phyloP scores from a whole-genome alignment of 352 stramenopile genomes.

The Globisporangium cederbergense region DNA sequence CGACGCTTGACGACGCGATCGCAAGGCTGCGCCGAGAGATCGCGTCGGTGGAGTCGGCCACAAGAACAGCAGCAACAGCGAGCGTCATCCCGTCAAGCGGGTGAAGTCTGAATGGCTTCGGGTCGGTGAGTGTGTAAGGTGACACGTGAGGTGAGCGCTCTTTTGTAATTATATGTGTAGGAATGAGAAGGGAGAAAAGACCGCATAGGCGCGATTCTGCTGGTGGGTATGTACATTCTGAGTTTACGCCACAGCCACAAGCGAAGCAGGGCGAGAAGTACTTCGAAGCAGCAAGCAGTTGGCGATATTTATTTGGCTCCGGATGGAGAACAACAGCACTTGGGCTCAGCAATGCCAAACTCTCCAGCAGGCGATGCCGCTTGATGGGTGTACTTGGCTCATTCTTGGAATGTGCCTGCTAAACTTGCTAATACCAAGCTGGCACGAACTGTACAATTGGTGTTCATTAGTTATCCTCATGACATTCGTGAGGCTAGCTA shows the following conservation, averaged over 20 bases:
- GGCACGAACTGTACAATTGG: neutral
- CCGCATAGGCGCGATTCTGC: neutral
- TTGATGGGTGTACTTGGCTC: neutral
- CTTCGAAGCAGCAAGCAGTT: neutral
- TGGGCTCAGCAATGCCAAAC: neutral
- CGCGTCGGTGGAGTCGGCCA: conserved; percentile 8
- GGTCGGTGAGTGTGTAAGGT: neutral
- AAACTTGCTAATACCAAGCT: neutral
- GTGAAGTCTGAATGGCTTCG: conserved; percentile 1
- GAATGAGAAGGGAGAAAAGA: neutral
- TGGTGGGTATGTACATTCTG: neutral
- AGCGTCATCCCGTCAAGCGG: neutral
- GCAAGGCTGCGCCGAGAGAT: conserved; percentile 12
- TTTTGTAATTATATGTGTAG: neutral
- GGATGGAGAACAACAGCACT: neutral
- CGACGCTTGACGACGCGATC: conserved; percentile 10
- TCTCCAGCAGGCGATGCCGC: neutral
- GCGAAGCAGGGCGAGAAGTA: neutral
- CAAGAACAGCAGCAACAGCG: neutral
- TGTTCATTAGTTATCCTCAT: neutral
- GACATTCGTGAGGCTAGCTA: too few relatives aligned
- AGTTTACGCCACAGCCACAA: neutral
- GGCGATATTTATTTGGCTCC: conserved; percentile 1
- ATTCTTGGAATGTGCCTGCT: neutral
- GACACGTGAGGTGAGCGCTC: neutral